These are phyloP conservation scores for Pythium sp. DNA, from an alignment of 352 stramenopile genomes.

Conservation along the genomic window DNA sequence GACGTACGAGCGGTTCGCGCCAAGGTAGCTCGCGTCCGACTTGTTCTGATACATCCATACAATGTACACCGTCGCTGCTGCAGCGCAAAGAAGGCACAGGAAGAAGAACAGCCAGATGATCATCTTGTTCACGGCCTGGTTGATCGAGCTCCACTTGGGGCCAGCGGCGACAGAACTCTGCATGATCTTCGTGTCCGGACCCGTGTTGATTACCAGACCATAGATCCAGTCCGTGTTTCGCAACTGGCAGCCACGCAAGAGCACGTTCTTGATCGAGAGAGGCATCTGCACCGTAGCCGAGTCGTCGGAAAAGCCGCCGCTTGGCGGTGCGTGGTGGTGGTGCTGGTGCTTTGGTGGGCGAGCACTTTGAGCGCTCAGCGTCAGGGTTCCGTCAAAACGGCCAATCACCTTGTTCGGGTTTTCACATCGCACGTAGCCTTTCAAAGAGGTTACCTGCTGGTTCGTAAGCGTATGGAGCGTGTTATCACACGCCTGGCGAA, in stretches of 20 bases:
- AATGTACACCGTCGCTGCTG: constrained; percentile 56
- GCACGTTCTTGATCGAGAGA: constrained; percentile 83
- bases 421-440: constrained; percentile 60
- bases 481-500: constrained; percentile 64
- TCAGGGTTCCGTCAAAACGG: constrained; percentile 71
- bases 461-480: constrained; percentile 44
- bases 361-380: constrained; percentile 23
- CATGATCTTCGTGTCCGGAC: constrained; percentile 84
- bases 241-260: constrained; percentile 84
- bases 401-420: constrained; percentile 81
- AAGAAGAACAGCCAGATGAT: constrained; percentile 77
- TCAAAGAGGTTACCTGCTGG: constrained; percentile 36
- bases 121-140: constrained; percentile 76
- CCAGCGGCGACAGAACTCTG: constrained; percentile 56
- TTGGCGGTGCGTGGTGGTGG: neutral
- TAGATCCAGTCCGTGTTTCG: constrained; percentile 90
- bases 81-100: constrained; percentile 52
- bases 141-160: constrained; percentile 83
- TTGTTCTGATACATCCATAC: constrained; percentile 59
- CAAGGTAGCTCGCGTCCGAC: constrained; percentile 47
- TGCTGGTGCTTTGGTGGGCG: constrained; percentile 14
- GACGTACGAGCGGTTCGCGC: constrained; percentile 38
- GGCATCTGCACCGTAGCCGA: constrained; percentile 35
- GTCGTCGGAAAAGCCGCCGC: constrained; percentile 11
- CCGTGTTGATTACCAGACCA: constrained; percentile 87